Base-by-base conservation (phyloP, 345 rosid genomes). In the Syzygium grande region DNA sequence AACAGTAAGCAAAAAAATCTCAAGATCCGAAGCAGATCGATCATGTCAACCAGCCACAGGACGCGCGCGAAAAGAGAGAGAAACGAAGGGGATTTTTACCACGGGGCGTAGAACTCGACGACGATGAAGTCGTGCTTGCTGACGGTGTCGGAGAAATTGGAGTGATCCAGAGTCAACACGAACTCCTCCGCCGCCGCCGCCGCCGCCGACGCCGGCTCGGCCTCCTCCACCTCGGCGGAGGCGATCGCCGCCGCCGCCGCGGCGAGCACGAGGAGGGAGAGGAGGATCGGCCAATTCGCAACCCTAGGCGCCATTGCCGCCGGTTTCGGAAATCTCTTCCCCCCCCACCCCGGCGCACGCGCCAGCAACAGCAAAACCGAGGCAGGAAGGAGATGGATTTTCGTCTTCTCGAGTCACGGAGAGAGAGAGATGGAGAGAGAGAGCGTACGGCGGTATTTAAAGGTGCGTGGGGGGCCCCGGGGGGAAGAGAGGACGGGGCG, bases 51-150 rank as follows among this genome's bases (percentile, higher is more conserved):
- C 51, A 43, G 46, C 46, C 46, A 5, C 7, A 6, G 46, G 46
- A 43, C 46, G 1, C 46, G 46, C 46, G 46, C 7, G 53, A 80
- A 61, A 51, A 7, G 79, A 52, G 30, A 27, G 43, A 19, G 22
- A 38, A 17, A 43, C 9, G 15, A 2, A 5, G 27, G 27, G 61
- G 27, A 34, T 84, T 13, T 27, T 52, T 89, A 98, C 99, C 99
- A 98, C 49, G 98, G 99, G 84, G 99, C 99, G 91, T 98, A 98
- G 91, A 98, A 98, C 88, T 98, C 98, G 52, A 98, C 98, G 90
- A 97, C 98, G 91, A 98, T 87, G 92, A 98, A 94, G 43, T 98
- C 93, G 90, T 94, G 97, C 89, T 96, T 96, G 91, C 85, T 90
- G 87, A 98, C 91, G 25, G 93, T 92, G 34, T 97, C 99, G 38